Evolutionary conservation across 805 yeast genomes (phyloP).

Genomic region (Metschnikowia matae): DNA sequence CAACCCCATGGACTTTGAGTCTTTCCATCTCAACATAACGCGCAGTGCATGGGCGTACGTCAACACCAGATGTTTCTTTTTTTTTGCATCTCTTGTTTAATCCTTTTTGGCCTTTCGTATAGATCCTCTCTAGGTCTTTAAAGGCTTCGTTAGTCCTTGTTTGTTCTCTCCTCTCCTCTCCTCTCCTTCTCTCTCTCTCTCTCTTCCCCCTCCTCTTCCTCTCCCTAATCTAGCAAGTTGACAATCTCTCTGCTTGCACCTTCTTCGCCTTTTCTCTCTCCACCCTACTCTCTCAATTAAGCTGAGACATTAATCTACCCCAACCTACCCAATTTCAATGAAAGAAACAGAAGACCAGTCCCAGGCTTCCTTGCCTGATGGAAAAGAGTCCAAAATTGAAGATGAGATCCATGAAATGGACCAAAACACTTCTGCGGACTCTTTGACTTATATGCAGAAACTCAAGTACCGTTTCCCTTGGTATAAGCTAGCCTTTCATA

Average conservation of each 20-base stretch:
- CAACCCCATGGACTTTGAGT: too few species aligned
- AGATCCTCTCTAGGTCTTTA: too few species aligned
- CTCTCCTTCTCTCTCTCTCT: too few species aligned
- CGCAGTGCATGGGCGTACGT: background rate
- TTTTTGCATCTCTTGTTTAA: background rate
- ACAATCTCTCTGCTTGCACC: too few species aligned
- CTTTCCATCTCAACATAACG: background rate
- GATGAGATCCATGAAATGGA: conserved; percentile 12
- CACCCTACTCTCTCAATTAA: too few species aligned
- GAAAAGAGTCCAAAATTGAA: conserved; percentile 3
- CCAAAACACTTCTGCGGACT: conserved; percentile 5
- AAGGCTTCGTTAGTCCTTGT: too few species aligned
- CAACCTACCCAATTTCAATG: background rate
- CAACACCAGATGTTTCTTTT: background rate
- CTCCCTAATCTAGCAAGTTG: background rate
- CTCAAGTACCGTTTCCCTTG: conserved; percentile 14
- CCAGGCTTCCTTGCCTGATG: background rate
- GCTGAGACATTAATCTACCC: background rate
- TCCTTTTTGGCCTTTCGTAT: too few species aligned
- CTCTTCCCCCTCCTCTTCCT: too few species aligned
- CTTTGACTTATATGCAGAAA: conserved; percentile 6
- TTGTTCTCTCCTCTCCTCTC: background rate
- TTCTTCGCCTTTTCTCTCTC: background rate
- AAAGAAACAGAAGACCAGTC: conserved; percentile 3
- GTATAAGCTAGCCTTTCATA: conserved; percentile 15